A percentile compares a stretch with the other conserved stretches of the same genome.
These are phyloP conservation scores for Poa annua DNA, from an alignment of 176 grass and related monocot species.

Conservation along the genomic window DNA sequence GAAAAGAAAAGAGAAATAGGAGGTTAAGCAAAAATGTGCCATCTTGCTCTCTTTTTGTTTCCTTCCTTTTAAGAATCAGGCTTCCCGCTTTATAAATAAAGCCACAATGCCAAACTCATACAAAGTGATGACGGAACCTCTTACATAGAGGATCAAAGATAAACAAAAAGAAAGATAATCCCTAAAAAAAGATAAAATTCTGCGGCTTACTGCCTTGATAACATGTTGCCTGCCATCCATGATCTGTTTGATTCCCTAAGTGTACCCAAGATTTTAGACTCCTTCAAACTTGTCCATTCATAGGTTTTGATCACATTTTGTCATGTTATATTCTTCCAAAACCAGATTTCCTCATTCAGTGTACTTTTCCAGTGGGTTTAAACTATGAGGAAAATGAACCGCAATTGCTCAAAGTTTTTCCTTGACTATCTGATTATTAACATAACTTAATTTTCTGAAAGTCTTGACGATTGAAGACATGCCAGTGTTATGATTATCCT, in stretches of 20 bases:
- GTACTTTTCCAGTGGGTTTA: background rate
- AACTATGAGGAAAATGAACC: background rate
- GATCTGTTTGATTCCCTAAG: background rate
- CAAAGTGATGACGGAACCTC: no score
- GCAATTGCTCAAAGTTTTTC: background rate
- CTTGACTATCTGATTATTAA: background rate
- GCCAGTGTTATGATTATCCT: background rate
- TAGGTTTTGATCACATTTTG: background rate
- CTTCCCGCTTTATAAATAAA: no score
- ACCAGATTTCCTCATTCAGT: background rate
- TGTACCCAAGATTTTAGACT: conserved; percentile 5
- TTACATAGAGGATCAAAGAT: no score
- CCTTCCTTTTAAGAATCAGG: no score
- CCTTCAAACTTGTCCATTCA: background rate
- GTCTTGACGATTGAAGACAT: background rate
- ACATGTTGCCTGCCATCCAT: background rate
- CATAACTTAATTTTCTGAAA: background rate
- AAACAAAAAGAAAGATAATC: no score
- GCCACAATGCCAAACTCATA: no score
- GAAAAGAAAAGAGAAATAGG: background rate
- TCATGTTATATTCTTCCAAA: background rate
- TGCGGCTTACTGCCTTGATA: background rate
- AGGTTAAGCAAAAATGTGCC: background rate
- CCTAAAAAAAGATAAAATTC: no score
- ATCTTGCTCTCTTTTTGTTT: background rate